A percentile compares a stretch with the other conserved stretches of the same genome.
Evolutionary conservation across 306 rosid genomes (phyloP).

Genomic region (Hippophae rhamnoides): DNA sequence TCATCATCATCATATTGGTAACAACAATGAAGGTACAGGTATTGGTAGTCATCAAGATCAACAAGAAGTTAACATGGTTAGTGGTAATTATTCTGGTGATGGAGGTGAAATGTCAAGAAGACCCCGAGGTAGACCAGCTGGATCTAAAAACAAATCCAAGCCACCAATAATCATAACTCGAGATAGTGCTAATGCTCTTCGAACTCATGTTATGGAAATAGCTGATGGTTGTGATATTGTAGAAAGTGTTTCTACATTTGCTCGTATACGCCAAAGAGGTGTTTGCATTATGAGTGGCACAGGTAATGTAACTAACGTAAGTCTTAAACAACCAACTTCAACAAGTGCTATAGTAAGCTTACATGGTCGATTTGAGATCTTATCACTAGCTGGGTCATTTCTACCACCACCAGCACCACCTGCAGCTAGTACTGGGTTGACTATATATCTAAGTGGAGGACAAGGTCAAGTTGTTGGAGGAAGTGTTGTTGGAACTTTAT

Average conservation of each 20-base stretch:
- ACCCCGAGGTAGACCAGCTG: conserved; percentile 81
- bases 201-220: conserved; percentile 87
- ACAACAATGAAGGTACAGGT: conserved; percentile 1
- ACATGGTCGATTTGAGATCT: conserved; percentile 87
- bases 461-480: conserved; percentile 97
- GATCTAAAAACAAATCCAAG: conserved; percentile 93
- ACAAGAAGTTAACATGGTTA: background rate
- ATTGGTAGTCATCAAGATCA: conserved; percentile 1
- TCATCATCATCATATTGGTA: conserved; percentile 5
- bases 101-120: conserved; percentile 56
- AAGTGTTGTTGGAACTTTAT: conserved; percentile 61
- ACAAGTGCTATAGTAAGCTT: conserved; percentile 72
- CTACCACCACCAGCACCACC: conserved; percentile 92
- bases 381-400: conserved; percentile 73
- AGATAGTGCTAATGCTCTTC: conserved; percentile 90
- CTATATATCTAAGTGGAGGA: conserved; percentile 80
- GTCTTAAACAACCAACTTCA: conserved; percentile 76
- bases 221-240: conserved; percentile 82
- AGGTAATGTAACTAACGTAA: conserved; percentile 80
- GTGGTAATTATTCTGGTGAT: background rate
- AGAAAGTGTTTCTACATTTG: conserved; percentile 73
- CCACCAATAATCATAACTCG: conserved; percentile 93
- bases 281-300: conserved; percentile 93
- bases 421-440: conserved; percentile 57
- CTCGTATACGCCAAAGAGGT: conserved; percentile 79